phyloP scores from a whole-genome alignment of 768 basidiomycete genomes.

The Russula brevipes region DNA sequence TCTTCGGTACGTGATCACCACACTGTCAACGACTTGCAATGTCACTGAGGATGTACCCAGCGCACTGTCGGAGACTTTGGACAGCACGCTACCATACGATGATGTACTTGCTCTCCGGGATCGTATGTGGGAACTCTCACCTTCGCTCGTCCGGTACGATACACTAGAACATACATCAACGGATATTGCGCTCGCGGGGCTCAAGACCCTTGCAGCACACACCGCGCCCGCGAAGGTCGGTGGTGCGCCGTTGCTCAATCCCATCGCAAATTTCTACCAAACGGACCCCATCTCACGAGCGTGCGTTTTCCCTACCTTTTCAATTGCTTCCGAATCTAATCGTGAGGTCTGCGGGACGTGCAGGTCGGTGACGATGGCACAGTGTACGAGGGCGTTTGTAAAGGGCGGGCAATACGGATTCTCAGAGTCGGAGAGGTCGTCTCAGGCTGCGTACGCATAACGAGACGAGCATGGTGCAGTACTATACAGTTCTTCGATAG shows the following conservation, averaged over 20 bases:
- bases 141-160: slow-evolving; percentile 83
- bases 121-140: slow-evolving; percentile 95
- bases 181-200: slow-evolving; percentile 65
- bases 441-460: slow-evolving; percentile 44
- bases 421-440: slow-evolving; percentile 42
- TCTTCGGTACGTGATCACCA: slow-evolving; percentile 53
- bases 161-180: slow-evolving; percentile 67
- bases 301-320: slow-evolving; percentile 44
- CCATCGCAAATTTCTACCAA: slow-evolving; percentile 91
- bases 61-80: slow-evolving; percentile 86
- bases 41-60: slow-evolving; percentile 37
- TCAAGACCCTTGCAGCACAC: slow-evolving; percentile 50
- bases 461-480: background rate
- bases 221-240: slow-evolving; percentile 52
- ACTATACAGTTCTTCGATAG: slow-evolving; percentile 15
- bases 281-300: slow-evolving; percentile 94
- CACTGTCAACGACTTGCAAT: background rate
- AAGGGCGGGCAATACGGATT: slow-evolving; percentile 64
- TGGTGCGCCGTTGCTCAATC: slow-evolving; percentile 64
- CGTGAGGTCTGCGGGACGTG: background rate
- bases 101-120: slow-evolving; percentile 79
- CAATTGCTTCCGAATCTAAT: slow-evolving; percentile 3
- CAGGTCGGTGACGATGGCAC: slow-evolving; percentile 94
- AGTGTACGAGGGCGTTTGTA: slow-evolving; percentile 83
- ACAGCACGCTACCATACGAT: slow-evolving; percentile 79